Evolutionary conservation across 371 early-diverging fungal genomes (phyloP).

Genomic region (Syncephalastrum contaminatum): DNA sequence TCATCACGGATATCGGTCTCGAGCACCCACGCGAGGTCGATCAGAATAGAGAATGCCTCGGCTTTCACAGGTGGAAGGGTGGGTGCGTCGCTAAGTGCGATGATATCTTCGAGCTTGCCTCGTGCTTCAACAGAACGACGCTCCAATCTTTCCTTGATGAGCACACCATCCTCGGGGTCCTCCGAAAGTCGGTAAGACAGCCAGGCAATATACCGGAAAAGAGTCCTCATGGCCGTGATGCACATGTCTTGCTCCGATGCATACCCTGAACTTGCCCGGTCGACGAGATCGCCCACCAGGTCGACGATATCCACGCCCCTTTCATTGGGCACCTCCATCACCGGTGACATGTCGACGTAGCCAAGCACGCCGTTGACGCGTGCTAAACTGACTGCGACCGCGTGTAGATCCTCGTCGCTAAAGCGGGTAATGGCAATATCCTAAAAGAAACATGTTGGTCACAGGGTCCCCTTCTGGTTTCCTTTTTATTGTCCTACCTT

Average conservation of each 20-base stretch:
- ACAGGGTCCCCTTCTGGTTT: conserved; percentile 2
- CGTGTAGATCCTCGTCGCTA: conserved; percentile 35
- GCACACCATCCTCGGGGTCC: conserved; percentile 12
- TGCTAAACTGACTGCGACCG: conserved; percentile 41
- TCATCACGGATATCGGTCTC: conserved; percentile 46
- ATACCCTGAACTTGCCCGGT: conserved; percentile 34
- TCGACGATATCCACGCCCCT: conserved; percentile 31
- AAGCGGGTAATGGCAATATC: conserved; percentile 44
- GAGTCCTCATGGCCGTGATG: conserved; percentile 25
- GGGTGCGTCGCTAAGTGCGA: not conserved
- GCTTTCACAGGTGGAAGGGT: conserved; percentile 1
- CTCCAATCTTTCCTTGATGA: conserved; percentile 10
- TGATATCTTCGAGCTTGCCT: no score
- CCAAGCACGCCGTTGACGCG: conserved; percentile 37
- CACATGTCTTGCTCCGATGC: conserved; percentile 34
- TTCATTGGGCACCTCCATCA: conserved; percentile 40
- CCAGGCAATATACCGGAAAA: conserved; percentile 49
- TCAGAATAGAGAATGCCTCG: conserved; percentile 47
- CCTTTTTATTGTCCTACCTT: conserved; percentile 17
- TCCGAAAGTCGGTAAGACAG: conserved; percentile 25
- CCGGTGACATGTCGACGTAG: conserved; percentile 32
- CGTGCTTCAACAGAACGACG: not conserved
- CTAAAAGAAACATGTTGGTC: conserved; percentile 25
- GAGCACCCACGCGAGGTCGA: conserved; percentile 61
- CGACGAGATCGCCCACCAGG: conserved; percentile 23